phyloP scores from a whole-genome alignment of 1,284 basidiomycete species.

The Ustilago bromivora region DNA sequence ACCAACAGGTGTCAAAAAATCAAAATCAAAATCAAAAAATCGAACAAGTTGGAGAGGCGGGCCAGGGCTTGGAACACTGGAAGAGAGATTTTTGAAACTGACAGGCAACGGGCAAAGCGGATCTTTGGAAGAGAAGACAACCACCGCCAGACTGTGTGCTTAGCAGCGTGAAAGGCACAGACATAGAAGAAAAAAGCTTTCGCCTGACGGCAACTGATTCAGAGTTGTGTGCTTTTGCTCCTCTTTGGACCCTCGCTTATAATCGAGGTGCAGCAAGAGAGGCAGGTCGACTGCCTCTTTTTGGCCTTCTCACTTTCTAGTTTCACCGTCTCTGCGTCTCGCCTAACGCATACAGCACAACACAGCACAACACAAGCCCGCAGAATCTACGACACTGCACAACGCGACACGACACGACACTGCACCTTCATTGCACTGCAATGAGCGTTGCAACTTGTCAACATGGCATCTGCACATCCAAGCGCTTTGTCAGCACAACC shows the following conservation, averaged over 20 bases:
- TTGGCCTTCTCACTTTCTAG: background rate
- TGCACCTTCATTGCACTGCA: background rate
- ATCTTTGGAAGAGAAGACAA: background rate
- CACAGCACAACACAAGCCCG: no score
- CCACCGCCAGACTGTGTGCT: background rate
- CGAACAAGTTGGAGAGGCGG: background rate
- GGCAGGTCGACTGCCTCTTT: constrained; percentile 11
- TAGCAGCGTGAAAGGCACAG: background rate
- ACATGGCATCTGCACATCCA: background rate
- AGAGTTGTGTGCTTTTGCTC: background rate
- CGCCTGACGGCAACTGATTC: constrained; percentile 1
- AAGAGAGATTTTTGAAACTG: background rate
- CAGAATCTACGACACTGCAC: background rate
- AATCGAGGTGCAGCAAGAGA: constrained; percentile 12
- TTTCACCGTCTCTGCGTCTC: background rate
- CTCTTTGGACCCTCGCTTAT: constrained; percentile 5
- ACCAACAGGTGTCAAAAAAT: no score
- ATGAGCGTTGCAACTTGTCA: background rate
- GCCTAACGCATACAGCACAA: background rate
- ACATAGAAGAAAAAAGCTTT: background rate
- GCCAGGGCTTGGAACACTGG: background rate
- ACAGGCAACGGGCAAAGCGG: background rate
- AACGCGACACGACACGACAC: background rate
- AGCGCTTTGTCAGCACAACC: background rate
- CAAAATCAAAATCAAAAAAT: background rate